These are phyloP conservation scores for Pneumocystis murina DNA, from an alignment of 1,139 yeast genomes.

Conservation along the genomic window DNA sequence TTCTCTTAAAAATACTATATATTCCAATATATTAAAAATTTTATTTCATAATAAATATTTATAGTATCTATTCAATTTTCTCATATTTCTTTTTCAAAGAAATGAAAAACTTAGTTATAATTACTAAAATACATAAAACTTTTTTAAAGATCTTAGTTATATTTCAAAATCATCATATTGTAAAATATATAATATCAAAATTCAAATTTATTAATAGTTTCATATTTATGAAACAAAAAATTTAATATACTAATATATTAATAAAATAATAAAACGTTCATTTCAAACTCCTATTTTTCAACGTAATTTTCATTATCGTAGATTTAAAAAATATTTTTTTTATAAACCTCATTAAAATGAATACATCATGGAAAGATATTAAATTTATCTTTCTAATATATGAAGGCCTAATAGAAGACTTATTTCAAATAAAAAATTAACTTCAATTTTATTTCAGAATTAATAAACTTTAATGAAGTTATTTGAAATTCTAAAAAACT, in stretches of 20 bases:
- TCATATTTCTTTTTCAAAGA: background rate
- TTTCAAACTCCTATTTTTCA: too few relatives aligned
- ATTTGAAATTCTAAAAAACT: background rate
- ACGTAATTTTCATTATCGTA: too few relatives aligned
- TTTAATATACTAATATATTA: background rate
- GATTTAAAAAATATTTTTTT: too few relatives aligned
- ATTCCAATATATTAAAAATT: background rate
- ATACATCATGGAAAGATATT: too few relatives aligned
- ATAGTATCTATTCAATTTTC: background rate
- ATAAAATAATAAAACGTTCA: too few relatives aligned
- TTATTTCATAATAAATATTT: background rate
- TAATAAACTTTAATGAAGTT: background rate
- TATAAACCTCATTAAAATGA: too few relatives aligned
- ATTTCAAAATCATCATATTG: background rate
- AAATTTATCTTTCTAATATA: too few relatives aligned
- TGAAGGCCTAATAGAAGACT: too few relatives aligned
- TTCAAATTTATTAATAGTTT: background rate
- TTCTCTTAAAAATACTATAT: background rate
- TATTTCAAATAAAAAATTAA: background rate
- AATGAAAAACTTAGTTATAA: background rate
- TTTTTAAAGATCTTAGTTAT: background rate
- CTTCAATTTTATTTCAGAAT: background rate
- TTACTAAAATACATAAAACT: background rate
- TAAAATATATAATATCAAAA: background rate
- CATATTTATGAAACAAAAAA: background rate